phyloP scores from a whole-genome alignment of 345 rosid genomes.

The Eucalyptus erythrocorys region DNA sequence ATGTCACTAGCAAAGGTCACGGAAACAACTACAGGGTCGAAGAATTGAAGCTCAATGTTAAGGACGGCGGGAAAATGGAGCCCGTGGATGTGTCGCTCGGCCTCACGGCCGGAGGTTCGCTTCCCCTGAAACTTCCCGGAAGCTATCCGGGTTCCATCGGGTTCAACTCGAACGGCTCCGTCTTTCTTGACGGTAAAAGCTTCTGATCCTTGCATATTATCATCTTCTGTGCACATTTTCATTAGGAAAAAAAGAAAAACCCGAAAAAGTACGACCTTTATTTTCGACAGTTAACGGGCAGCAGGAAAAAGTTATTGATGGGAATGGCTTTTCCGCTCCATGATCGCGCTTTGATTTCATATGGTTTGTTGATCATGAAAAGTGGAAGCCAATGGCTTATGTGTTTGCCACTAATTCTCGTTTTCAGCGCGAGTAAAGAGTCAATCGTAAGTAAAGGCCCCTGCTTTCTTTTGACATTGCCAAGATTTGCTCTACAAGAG shows the following conservation, averaged over 20 bases:
- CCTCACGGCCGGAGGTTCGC: slow-evolving; percentile 45
- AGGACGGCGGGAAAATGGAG: slow-evolving; percentile 19
- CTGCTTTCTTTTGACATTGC: background rate
- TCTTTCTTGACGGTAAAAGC: slow-evolving; percentile 70
- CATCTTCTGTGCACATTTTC: background rate
- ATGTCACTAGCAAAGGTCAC: slow-evolving; percentile 3
- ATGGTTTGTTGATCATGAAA: background rate
- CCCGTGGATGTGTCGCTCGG: slow-evolving; percentile 42
- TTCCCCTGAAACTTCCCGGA: slow-evolving; percentile 60
- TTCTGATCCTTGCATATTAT: background rate
- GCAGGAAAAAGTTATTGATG: background rate
- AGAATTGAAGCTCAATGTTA: slow-evolving; percentile 21
- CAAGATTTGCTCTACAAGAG: background rate
- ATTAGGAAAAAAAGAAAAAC: background rate
- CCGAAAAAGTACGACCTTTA: background rate
- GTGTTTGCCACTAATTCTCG: background rate
- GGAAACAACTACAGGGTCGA: slow-evolving; percentile 14
- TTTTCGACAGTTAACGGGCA: background rate
- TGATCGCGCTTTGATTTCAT: background rate
- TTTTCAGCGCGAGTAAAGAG: background rate
- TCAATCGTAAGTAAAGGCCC: background rate
- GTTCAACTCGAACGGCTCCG: slow-evolving; percentile 76
- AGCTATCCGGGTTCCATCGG: slow-evolving; percentile 79
- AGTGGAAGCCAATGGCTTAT: background rate
- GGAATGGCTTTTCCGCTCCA: background rate